Evolutionary conservation across 768 basidiomycete species (phyloP).

Genomic region (Auricularia cornea): DNA sequence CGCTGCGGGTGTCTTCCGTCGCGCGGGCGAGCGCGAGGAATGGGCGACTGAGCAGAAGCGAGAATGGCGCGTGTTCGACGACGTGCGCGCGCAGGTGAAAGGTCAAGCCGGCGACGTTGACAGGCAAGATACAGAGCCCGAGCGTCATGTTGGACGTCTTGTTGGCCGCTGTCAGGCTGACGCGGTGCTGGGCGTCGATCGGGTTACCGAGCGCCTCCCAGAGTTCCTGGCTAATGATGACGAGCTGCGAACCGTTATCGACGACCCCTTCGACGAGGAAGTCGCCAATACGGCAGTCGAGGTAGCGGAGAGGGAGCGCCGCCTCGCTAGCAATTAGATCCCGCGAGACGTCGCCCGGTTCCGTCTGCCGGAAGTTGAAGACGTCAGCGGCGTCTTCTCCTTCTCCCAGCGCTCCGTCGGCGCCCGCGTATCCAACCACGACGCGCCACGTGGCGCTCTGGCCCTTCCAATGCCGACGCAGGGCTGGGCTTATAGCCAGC

Average conservation of each 20-base stretch:
- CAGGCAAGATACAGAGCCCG: neutral
- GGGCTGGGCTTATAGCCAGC: neutral
- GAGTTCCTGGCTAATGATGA: neutral
- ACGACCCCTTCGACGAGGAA: neutral
- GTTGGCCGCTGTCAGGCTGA: neutral
- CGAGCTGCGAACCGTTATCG: neutral
- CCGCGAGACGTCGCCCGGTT: neutral
- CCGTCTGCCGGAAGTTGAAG: neutral
- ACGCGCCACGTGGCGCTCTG: neutral
- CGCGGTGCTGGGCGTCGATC: neutral
- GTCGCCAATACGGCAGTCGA: neutral
- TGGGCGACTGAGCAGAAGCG: constrained; percentile 6
- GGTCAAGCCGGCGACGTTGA: neutral
- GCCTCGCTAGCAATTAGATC: neutral
- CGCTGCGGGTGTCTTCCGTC: neutral
- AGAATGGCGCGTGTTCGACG: constrained; percentile 8
- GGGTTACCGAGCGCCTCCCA: neutral
- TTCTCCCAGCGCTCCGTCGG: neutral
- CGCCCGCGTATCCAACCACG: neutral
- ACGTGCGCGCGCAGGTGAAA: constrained; percentile 7
- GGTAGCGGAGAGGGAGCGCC: neutral
- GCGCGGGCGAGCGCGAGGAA: constrained; percentile 1
- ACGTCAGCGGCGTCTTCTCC: neutral
- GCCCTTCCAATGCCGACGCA: neutral
- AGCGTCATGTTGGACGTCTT: neutral